A percentile compares a stretch with the other conserved stretches of the same genome.
Conservation (phyloP, 148 eudicot genomes). For the Camellia japonica region DNA sequence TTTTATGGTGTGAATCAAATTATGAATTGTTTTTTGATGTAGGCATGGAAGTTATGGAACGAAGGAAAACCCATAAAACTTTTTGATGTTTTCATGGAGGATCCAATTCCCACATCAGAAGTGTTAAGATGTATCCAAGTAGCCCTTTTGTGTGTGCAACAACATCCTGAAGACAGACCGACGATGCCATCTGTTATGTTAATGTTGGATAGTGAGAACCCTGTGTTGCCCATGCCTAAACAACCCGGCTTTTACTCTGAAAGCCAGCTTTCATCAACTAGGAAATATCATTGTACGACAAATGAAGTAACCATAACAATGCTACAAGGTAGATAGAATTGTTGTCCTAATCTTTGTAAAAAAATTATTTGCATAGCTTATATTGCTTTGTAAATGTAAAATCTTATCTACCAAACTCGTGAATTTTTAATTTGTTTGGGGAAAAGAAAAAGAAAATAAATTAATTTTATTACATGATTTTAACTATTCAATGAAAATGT, state of each 20-base stretch:
- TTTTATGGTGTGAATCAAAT: neutral
- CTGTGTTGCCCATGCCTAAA: neutral
- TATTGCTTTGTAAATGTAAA: neutral
- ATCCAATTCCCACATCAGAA: neutral
- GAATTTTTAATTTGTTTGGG: neutral
- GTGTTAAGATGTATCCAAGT: neutral
- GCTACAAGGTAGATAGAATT: conserved; percentile 3
- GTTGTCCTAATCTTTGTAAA: no score
- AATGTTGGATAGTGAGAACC: conserved; percentile 5
- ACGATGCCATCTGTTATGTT: neutral
- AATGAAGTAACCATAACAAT: conserved; percentile 1
- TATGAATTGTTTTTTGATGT: neutral
- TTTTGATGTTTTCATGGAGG: neutral
- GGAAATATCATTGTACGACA: neutral
- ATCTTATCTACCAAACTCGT: neutral
- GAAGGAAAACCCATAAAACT: conserved; percentile 4
- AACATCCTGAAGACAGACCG: conserved; percentile 7
- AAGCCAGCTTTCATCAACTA: neutral
- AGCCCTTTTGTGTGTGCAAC: conserved; percentile 6
- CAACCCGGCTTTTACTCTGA: conserved; percentile 2
- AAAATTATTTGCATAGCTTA: neutral
- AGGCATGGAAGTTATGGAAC: conserved; percentile 11
- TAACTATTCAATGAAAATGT: neutral
- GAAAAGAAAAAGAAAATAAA: neutral
- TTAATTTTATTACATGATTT: no score